Conservation (phyloP, 805 yeast genomes). For the Saccharomycopsis oosterbeekiorum region DNA sequence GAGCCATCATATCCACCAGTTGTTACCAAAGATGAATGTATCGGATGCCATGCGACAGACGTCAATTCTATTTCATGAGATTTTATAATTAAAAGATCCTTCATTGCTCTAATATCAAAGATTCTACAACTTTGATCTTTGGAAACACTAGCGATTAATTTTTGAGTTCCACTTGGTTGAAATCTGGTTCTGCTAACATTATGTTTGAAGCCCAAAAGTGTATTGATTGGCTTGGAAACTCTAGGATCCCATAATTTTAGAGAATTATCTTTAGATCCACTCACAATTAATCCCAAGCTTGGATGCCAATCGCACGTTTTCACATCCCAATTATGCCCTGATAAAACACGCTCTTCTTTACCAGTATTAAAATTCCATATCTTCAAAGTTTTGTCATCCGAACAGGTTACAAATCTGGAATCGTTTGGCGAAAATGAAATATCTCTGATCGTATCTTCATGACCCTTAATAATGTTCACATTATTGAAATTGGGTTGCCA, state of each 20-base stretch:
- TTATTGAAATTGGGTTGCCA: slow-evolving; percentile 99
- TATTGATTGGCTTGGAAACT: slow-evolving; percentile 58
- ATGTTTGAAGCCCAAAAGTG: slow-evolving; percentile 87
- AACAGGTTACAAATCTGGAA: slow-evolving; percentile 82
- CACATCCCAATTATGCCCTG: slow-evolving; percentile 99
- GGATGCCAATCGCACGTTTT: slow-evolving; percentile 98
- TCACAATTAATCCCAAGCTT: slow-evolving; percentile 68
- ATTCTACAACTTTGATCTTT: slow-evolving; percentile 83
- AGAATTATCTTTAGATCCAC: slow-evolving; percentile 93
- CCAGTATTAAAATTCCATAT: slow-evolving; percentile 93
- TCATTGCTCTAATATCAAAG: slow-evolving; percentile 81
- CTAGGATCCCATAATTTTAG: slow-evolving; percentile 97
- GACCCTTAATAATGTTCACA: slow-evolving; percentile 72
- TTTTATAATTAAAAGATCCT: slow-evolving; percentile 59
- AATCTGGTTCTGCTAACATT: slow-evolving; percentile 81
- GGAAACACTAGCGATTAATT: slow-evolving; percentile 75
- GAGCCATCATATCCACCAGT: slow-evolving; percentile 90
- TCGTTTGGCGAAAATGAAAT: slow-evolving; percentile 86
- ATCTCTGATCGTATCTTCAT: slow-evolving; percentile 76
- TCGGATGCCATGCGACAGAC: slow-evolving; percentile 87
- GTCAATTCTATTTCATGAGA: slow-evolving; percentile 80
- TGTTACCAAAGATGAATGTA: slow-evolving; percentile 67
- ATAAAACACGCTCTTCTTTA: slow-evolving; percentile 63
- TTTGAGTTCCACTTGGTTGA: slow-evolving; percentile 68
- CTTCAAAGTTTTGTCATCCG: slow-evolving; percentile 85